Base-by-base conservation (phyloP, 2,329 filamentous ascomycete species). In the Blastomyces silverae region DNA sequence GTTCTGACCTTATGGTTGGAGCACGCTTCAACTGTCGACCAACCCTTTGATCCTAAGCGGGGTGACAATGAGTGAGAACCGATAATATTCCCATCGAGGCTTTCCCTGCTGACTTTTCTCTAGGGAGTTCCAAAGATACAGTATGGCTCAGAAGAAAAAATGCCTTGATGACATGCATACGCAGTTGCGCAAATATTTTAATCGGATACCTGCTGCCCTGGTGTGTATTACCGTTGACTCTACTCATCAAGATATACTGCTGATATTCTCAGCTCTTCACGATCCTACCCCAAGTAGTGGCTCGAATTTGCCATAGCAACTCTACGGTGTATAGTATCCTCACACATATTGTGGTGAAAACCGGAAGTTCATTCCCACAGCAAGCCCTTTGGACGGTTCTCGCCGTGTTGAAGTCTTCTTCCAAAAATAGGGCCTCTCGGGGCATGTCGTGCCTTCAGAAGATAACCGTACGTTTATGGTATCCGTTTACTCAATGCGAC, bases 1-100 rank as follows among this genome's bases (percentile, higher is more conserved):
- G 83, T 97, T 57, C 79, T 99, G 52, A 99, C 94, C 0, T 81
- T 99, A 2, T 99, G 95, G 93, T 82, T 99, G 48, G 93, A 97
- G 71, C 84, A 99, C 67, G 93, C 91, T 6, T 88, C 89, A 48
- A 86, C 90, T 66, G 82, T 91, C 46, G 85, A 89, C 72, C 85
- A 87, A 70, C 78, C 79, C 34, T 73, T 83, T 65, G 82, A 84
- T 70, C 74, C 79, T 1, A 82, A 81, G 68, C 76, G 79, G 64
- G 80, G 80, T 34, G 78, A 79, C 55, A 77, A 78, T 62, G 75
- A 76, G 78, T 80, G 71, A 70, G 76, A 28, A 62, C 28, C 22
- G n/a, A 22, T 13, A 48, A 61, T 13, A 44, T 57, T 22, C 17
- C 13, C 52, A 48, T 46, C 56, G 60, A 65, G 62, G 61, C 61